These are phyloP conservation scores for Cupressus sempervirens DNA, from an alignment of 75 land plant species.

Conservation along the genomic window DNA sequence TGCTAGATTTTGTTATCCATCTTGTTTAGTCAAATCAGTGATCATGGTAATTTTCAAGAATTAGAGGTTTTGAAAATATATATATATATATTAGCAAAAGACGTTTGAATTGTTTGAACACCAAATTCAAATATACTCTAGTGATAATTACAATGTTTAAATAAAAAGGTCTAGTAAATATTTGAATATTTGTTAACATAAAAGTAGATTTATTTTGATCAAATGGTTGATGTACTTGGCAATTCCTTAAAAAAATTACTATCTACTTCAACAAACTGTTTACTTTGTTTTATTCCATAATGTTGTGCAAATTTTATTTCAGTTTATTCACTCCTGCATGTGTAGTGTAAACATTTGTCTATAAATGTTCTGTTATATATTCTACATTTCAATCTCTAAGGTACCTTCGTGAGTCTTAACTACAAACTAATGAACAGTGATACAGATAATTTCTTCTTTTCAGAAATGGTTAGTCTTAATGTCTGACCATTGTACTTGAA, in stretches of 20 bases:
- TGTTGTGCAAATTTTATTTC: neutral
- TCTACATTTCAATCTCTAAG: neutral
- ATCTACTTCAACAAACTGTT: neutral
- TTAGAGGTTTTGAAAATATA: neutral
- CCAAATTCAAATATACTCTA: too few relatives aligned
- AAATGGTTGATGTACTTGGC: neutral
- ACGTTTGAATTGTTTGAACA: neutral
- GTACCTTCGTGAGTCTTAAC: neutral
- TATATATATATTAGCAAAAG: neutral
- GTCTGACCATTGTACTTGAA: slow-evolving; percentile 5
- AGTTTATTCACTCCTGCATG: neutral
- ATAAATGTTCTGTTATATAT: neutral
- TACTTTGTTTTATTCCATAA: neutral
- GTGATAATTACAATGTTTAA: neutral
- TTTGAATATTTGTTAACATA: too few relatives aligned
- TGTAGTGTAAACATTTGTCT: neutral
- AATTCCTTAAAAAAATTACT: neutral
- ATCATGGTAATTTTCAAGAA: neutral
- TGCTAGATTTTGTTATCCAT: neutral
- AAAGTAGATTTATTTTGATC: neutral
- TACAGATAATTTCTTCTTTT: neutral
- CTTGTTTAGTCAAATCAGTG: neutral
- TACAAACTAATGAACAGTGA: neutral
- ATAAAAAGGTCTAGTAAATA: too few relatives aligned
- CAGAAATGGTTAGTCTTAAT: neutral